phyloP scores from a whole-genome alignment of 2,329 filamentous ascomycete species.

The Aspergillus sp. region DNA sequence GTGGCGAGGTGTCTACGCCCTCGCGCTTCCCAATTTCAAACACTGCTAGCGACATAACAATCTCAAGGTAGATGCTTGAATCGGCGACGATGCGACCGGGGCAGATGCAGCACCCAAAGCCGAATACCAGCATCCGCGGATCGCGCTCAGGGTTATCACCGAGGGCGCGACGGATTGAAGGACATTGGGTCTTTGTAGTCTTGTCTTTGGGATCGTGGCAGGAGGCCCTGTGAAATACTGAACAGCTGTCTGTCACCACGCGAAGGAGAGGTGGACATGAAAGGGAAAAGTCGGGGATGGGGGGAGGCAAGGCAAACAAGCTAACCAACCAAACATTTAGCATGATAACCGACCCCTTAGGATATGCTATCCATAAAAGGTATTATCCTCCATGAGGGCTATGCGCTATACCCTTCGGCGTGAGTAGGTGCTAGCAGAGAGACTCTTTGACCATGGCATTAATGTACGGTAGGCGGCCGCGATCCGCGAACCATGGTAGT shows the following conservation, averaged over 20 bases:
- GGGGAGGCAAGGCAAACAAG: neutral
- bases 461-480: conserved; percentile 37
- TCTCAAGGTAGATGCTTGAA: conserved; percentile 11
- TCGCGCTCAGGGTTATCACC: conserved; percentile 15
- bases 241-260: no score
- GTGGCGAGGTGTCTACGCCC: conserved; percentile 3
- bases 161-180: conserved; percentile 16
- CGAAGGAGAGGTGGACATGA: neutral
- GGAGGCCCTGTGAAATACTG: no score
- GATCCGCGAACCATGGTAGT: conserved; percentile 21
- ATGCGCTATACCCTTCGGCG: conserved; percentile 34
- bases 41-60: conserved; percentile 11
- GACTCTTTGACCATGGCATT: conserved; percentile 40
- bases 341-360: conserved; percentile 43
- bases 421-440: conserved; percentile 37
- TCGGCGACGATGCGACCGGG: conserved; percentile 18
- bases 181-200: conserved; percentile 13
- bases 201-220: conserved; percentile 12
- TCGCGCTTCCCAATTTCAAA: conserved; percentile 9
- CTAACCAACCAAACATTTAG: conserved; percentile 43
- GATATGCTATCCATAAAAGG: conserved; percentile 32
- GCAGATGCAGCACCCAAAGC: conserved; percentile 19
- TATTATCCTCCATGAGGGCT: conserved; percentile 28
- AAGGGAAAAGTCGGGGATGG: no score
- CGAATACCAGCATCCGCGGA: conserved; percentile 14